Base-by-base conservation (phyloP, 2,329 filamentous ascomycete genomes). In the Aspergillus awamori region DNA sequence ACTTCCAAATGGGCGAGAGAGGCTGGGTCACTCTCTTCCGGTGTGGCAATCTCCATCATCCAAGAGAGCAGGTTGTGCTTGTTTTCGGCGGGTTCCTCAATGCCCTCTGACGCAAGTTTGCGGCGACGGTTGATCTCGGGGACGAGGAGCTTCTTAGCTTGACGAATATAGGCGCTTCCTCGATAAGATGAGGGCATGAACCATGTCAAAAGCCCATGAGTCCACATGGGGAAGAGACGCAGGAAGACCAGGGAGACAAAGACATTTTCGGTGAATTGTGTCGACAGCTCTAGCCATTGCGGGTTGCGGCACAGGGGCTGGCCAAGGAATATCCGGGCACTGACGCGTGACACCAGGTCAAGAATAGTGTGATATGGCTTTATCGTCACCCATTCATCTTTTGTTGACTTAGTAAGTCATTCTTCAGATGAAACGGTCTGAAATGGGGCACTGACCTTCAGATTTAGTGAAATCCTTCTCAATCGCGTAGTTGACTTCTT, bases 241-340 rank as follows among this genome's bases (percentile, higher is more conserved):
- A 69, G n/a, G 0, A 53, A 10, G 3, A 49, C 22, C 0, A 65
- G 65, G 60, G 59, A 66, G 2, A 62, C 48, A 2, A 59, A 61
- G 6, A 69, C 55, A 2, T 55, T 15, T 15, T 59, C 24, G 1
- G 58, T n/a, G 39, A 41, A 41, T 58, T 0, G 65, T 64, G 3
- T 38, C 24, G 38, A 70, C 13, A 73, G 68, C 8, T 66, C 53
- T 5, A 72, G 66, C 71, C 71, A 73, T 8, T 70, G 64, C 20
- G 65, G 51, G 28, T 72, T 63, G 10, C 61, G 64, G 53, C 67
- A 68, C 47, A 69, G 55, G 10, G 59, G 61, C 17, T 69, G 58
- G 2, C 69, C 70, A 7, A 71, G 48, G 26, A 72, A 72, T n/a
- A 67, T n/a, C 15, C 15, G 15, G 51, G 51, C 52, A 17, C 11